Percentiles rank a stretch among this genome's conserved stretches.
Evolutionary conservation across 306 rosid species (phyloP).

Genomic region (Prunus fruticosa): DNA sequence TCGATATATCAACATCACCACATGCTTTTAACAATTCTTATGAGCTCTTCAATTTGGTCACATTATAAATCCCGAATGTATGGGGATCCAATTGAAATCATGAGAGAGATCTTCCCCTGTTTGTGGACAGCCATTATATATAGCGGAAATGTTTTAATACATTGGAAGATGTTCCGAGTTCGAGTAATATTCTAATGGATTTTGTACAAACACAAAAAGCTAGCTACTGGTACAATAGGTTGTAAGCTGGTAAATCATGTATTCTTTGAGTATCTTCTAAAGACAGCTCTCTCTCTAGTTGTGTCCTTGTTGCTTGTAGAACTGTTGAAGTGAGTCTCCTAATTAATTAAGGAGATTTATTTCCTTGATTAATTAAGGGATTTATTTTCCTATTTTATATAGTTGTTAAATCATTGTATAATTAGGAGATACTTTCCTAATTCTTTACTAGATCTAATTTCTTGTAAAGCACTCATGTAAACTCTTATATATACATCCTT

Average conservation of each 20-base stretch:
- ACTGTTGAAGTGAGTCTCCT: too few species aligned
- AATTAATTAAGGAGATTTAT: too few species aligned
- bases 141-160: background rate
- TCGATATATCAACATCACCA: background rate
- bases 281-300: slow-evolving; percentile 82
- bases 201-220: slow-evolving; percentile 3
- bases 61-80: too few species aligned
- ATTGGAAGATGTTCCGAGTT: background rate
- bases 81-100: background rate
- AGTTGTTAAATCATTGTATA: too few species aligned
- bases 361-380: too few species aligned
- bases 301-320: slow-evolving; percentile 65
- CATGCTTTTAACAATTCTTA: background rate
- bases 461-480: too few species aligned
- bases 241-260: slow-evolving; percentile 83
- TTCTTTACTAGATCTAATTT: too few species aligned
- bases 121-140: background rate
- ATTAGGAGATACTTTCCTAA: too few species aligned
- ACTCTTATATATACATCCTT: too few species aligned
- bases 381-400: too few species aligned
- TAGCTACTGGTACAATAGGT: slow-evolving; percentile 50
- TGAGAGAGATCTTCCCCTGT: background rate
- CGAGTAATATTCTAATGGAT: background rate
- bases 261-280: slow-evolving; percentile 71
- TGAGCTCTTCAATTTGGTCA: too few species aligned